Evolutionary conservation across 257 asterid genomes (phyloP).

Genomic region (Solanum dulcamara): DNA sequence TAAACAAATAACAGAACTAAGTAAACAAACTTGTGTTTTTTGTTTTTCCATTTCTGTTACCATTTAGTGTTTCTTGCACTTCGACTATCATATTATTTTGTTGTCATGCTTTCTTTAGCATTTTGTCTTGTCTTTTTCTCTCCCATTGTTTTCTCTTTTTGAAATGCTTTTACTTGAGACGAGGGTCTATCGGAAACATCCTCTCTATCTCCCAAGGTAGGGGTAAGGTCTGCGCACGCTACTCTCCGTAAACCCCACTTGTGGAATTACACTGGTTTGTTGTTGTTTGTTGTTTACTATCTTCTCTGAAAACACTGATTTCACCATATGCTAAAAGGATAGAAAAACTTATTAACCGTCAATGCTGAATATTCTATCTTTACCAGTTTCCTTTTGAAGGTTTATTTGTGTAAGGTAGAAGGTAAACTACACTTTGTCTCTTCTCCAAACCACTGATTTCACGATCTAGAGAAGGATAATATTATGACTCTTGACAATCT

Average conservation of each 20-base stretch:
- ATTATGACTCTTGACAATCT: background rate
- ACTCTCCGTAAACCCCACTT: background rate
- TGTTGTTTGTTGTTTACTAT: background rate
- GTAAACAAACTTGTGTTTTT: background rate
- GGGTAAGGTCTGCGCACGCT: background rate
- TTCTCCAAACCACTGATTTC: background rate
- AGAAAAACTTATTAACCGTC: background rate
- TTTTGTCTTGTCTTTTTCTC: background rate
- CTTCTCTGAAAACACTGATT: background rate
- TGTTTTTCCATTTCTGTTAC: background rate
- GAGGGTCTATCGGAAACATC: background rate
- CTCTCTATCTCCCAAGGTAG: background rate
- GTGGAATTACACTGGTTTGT: background rate
- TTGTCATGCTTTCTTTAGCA: background rate
- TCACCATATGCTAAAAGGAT: background rate
- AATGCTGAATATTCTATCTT: background rate
- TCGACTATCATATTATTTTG: background rate
- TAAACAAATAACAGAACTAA: background rate
- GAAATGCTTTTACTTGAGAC: background rate
- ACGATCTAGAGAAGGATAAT: background rate
- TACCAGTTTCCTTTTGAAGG: background rate
- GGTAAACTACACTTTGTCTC: background rate
- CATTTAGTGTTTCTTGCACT: background rate
- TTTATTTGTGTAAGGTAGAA: background rate
- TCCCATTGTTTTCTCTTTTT: background rate